Evolutionary conservation across 1,284 basidiomycete species (phyloP), one percentile per base, ranked within the genome.

Genomic region (Peniophora sp.): DNA sequence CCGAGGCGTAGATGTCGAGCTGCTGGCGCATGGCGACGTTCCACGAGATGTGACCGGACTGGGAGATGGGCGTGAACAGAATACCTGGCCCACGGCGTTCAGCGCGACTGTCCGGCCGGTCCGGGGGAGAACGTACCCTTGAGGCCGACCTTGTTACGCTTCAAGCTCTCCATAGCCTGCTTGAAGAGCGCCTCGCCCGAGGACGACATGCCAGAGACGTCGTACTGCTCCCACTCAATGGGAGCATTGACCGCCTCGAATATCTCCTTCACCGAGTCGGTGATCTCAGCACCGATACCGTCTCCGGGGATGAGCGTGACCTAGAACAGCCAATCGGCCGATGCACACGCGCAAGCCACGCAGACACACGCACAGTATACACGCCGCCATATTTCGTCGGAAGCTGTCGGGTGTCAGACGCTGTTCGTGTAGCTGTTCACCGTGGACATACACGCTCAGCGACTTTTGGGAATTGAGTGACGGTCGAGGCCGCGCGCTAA

Each of bases 1-100:
- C 90, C 22, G 95, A 97, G 41, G 97, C 96, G 71, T 98, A 99
- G 61, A 99, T 99, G 72, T 99, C 96, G 62, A 99, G 88, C 66
- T 96, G 91, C 70, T 98, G 96, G 62, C 97, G 91, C 92, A 99
- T 97, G 57, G 97, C 97, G 54, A 99, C 96, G 70, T 99, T 99
- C 97, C 97, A 99, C 55, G 95, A 98, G 63, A 97, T 95, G 74
- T 99, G 97, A 23, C 94, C 95, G 35, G 85, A 85, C 66, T 92
- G 89, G 52, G 95, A 97, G 64, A 97, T 94, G 59, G 96, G 97
- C 46, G 97, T 99, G 77, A 96, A 98, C 57, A 99, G 88, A 62
- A 99, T 98, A 63, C 97, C 93, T 97, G 58, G n/a, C n/a, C n/a
- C n/a, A n/a, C n/a, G n/a, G n/a, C n/a, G n/a, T n/a, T n/a, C 12